A percentile compares a stretch with the other conserved stretches of the same genome.
Conservation (phyloP, 1,139 yeast genomes). For the Diutina siamensis region DNA sequence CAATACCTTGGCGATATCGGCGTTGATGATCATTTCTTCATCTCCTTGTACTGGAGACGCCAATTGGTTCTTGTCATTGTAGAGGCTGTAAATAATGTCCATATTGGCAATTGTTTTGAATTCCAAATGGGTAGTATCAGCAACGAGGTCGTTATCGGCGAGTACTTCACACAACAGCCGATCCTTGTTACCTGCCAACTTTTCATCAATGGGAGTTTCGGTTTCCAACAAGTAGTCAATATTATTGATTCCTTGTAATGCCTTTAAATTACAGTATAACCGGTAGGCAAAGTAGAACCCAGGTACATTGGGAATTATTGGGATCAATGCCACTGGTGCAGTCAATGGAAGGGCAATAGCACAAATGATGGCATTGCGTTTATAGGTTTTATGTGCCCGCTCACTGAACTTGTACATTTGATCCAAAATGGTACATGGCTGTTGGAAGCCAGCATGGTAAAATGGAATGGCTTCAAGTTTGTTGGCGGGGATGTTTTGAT, state of each 20-base stretch:
- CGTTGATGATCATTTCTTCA: background rate
- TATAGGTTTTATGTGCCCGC: slow-evolving; percentile 19
- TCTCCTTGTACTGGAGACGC: slow-evolving; percentile 1
- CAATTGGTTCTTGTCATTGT: background rate
- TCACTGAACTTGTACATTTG: slow-evolving; percentile 22
- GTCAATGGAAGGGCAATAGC: slow-evolving; percentile 64
- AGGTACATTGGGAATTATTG: slow-evolving; percentile 91
- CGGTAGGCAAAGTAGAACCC: slow-evolving; percentile 81
- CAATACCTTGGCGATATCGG: background rate
- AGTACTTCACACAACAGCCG: slow-evolving; percentile 4
- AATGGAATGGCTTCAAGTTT: slow-evolving; percentile 32
- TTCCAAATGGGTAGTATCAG: slow-evolving; percentile 8
- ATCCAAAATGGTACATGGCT: slow-evolving; percentile 19
- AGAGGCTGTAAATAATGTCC: slow-evolving; percentile 7
- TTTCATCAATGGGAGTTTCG: slow-evolving; percentile 8
- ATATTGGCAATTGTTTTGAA: slow-evolving; percentile 8
- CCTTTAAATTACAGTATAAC: slow-evolving; percentile 75
- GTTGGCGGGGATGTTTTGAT: slow-evolving; percentile 18
- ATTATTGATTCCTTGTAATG: slow-evolving; percentile 65
- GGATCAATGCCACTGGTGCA: slow-evolving; percentile 69
- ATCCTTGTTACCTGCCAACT: background rate
- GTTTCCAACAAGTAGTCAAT: slow-evolving; percentile 36
- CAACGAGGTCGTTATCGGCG: slow-evolving; percentile 5
- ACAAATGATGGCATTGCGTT: slow-evolving; percentile 30
- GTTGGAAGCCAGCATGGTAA: slow-evolving; percentile 29